Evolutionary conservation across 148 eudicot species (phyloP), one percentile per base, ranked within the genome.

Genomic region (Cornus kousa): DNA sequence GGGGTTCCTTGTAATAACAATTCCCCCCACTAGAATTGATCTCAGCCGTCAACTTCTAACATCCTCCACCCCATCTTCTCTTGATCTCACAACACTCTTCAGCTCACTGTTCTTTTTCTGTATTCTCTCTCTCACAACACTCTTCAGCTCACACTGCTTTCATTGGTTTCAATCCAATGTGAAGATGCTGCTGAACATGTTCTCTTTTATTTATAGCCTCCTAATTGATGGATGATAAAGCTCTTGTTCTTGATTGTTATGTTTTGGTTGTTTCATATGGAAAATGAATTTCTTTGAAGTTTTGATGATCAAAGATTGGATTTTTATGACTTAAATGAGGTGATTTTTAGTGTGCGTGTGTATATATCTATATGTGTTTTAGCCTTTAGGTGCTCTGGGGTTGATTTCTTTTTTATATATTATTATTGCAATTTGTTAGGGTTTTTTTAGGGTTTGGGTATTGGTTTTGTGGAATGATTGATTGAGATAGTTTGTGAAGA

Each of bases 21-120:
- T 83, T 81, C 81, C 85, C 81, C 85, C 87, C 87, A 87, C 89
- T 82, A 48, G 81, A 39, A 75, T 81, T 79, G 82, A 83, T 79
- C 78, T 32, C 66, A 53, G 32, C 79, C 73, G 67, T 77, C 79
- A 68, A 22, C 73, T 82, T 69, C 70, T 74, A 70, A 13, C 71
- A 24, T 69, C 43, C 53, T 31, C 68, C 55, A 69, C 19, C 68
- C 37, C 11, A 40, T 40, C 33, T 32, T 65, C 59, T 74, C 66
- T 67, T 43, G 40, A 72, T 57, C 65, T 72, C 19, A 5, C 39
- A 40, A 46, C 74, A 40, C 57, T 43, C 39, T 71, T 74, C 11
- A 43, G 10, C 23, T 8, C 6, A 40, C 71, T 43, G 46, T 39
- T 55, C 19, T 12, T 57, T 43, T 70, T 55, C 19, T 55, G 69